Evolutionary conservation across 2,329 filamentous ascomycete genomes (phyloP), one percentile per base, ranked within the genome.

Genomic region (Drechslerella coelobrocha): DNA sequence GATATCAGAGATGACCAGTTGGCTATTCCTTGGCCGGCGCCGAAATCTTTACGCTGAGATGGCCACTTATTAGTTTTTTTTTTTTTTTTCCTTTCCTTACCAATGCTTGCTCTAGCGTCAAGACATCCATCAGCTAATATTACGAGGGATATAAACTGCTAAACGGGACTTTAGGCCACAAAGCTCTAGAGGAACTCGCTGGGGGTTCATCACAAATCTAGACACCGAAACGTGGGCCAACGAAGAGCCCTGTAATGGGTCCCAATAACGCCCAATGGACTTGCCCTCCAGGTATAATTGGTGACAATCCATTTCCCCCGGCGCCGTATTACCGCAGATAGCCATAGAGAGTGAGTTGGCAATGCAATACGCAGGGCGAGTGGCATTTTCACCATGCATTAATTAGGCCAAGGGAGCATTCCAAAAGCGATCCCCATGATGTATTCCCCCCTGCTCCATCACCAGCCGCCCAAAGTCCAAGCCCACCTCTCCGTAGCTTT

Each of bases 171-270:
- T 60, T 9, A 43, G 50, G 21, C 29, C 21, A 29, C 43, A 60
- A n/a, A 39, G 34, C 34, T 39, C 12, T 19, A 48, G 57, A 62
- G 57, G 65, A 69, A 69, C 65, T 61, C 63, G 31, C 51, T 57
- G n/a, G 45, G 63, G 63, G 27, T 56, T 12, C 10, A 47, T 39
- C 34, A 39, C 48, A 61, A 26, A 34, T 37, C 51, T 41, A 69
- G 65, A 69, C 59, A 69, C 43, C 51, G 65, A 69, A 69, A 69
- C 65, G 65, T 69, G 65, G 65, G 65, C 65, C 65, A 69, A 69
- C 65, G 65, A 59, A 61, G 56, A 57, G 54, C 57, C 57, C 57
- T 69, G 57, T 55, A 57, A 69, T 69, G 65, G 65, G 45, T 62
- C 65, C 34, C 57, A 57, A 69, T 62, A 48, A 57, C 57, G 31